Base-by-base conservation (phyloP, 31 red algal species). In the Asparagopsis taxiformis region DNA sequence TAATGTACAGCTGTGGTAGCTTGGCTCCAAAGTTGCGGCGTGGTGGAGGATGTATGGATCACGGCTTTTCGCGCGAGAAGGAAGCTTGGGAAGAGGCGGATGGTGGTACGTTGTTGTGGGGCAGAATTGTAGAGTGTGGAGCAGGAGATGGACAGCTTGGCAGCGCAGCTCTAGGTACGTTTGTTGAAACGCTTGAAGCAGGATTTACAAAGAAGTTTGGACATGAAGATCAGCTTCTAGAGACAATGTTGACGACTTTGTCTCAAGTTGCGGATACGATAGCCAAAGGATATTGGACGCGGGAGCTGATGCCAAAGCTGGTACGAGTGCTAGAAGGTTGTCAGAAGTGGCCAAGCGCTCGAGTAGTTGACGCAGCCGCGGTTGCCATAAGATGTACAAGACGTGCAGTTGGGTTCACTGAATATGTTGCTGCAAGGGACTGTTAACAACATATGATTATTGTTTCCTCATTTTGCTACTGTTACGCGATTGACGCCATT, bases 1-100 rank as follows among this genome's bases (percentile, higher is more conserved):
- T 81, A 2, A 88, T 93, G 75, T 99, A 99, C 67, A 87, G 79
- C 21, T 99, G 96, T 38, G 91, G 96, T 43, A 92, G 87, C 13
- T 55, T 94, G 63, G 96, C 96, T 17, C 96, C 96, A 3, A 99
- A 99, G 57, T 55, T 99, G 35, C 66, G 84, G 34, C 70, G 75
- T 35, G 85, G 91, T 41, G 94, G 82, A 35, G 84, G 90, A 17
- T 98, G 85, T 64, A 89, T 71, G 56, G 75, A 93, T 70, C 77
- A 82, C 67, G 80, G 80, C 19, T 85, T 89, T 39, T 39, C 56
- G 0, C 60, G 90, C 36, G 51, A 55, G 51, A 81, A 84, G 58
- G 59, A 57, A 29, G 53, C 75, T 9, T 93, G 90, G 90, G 90
- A 93, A 34, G 80, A 63, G 52, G 70, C 74, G 3, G 93, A 96